A percentile compares a stretch with the other conserved stretches of the same genome.
Evolutionary conservation across 2,329 filamentous ascomycete species (phyloP).

Genomic region (Dactylellina leptospora): DNA sequence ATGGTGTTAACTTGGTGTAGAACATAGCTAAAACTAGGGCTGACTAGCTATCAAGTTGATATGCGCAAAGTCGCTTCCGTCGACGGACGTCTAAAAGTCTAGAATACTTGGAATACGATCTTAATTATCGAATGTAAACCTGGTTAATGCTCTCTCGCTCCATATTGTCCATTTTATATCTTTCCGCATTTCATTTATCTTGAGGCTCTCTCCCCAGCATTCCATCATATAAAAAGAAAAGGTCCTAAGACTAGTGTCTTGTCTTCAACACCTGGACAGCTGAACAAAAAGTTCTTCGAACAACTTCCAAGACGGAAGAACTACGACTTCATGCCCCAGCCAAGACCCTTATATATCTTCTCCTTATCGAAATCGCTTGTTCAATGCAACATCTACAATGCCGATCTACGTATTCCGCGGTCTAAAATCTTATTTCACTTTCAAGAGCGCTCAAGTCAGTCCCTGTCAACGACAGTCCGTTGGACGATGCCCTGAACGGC

Average conservation of each 20-base stretch:
- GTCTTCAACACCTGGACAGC: background rate
- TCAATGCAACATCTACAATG: conserved; percentile 1
- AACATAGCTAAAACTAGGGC: conserved; percentile 24
- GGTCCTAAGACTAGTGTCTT: background rate
- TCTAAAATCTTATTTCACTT: too few species aligned
- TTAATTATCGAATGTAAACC: too few species aligned
- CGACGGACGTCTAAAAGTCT: too few species aligned
- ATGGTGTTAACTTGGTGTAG: conserved; percentile 18
- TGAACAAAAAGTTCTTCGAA: too few species aligned
- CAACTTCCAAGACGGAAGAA: conserved; percentile 42
- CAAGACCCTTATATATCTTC: conserved; percentile 25
- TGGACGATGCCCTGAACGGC: too few species aligned
- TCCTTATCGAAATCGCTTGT: background rate
- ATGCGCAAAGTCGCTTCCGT: too few species aligned
- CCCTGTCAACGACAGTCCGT: too few species aligned
- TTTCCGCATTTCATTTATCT: background rate
- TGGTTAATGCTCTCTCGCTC: too few species aligned
- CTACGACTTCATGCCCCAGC: conserved; percentile 15
- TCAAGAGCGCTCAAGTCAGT: too few species aligned
- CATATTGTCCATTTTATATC: background rate
- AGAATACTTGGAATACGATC: too few species aligned
- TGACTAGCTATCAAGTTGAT: too few species aligned
- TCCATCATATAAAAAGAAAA: background rate
- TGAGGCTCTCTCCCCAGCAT: background rate
- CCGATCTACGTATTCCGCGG: conserved; percentile 35